Conservation (phyloP, 225 moss, liverwort and hornwort species). For the Bryoerythrophyllum caledonicum region DNA sequence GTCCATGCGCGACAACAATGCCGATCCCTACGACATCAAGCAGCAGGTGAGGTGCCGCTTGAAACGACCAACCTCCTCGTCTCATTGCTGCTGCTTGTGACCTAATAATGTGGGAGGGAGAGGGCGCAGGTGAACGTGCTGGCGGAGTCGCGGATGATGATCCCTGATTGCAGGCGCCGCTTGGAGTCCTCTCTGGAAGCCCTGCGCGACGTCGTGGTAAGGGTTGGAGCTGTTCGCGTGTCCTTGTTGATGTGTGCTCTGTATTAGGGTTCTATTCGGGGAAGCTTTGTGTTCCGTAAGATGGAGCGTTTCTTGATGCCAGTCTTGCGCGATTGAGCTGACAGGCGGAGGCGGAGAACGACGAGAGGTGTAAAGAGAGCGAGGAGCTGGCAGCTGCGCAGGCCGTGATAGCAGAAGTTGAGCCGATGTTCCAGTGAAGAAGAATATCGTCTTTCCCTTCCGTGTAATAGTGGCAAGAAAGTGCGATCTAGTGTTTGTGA, state of each 20-base stretch:
- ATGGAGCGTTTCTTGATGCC: background rate
- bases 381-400: constrained; percentile 16
- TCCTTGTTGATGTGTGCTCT: background rate
- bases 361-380: constrained; percentile 1
- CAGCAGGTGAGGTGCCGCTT: constrained; percentile 37
- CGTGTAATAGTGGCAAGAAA: too few species aligned
- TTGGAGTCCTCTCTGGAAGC: constrained; percentile 20
- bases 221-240: background rate
- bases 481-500: background rate
- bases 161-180: constrained; percentile 23
- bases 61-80: background rate
- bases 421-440: constrained; percentile 20
- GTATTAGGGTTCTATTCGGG: background rate
- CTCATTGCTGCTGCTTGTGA: background rate
- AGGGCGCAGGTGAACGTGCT: constrained; percentile 22
- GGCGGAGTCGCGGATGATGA: constrained; percentile 27
- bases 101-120: background rate
- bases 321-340: constrained; percentile 5
- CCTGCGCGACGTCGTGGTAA: constrained; percentile 16
- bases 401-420: constrained; percentile 14
- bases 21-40: constrained; percentile 57
- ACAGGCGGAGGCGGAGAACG: constrained; percentile 17
- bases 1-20: constrained; percentile 50
- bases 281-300: background rate
- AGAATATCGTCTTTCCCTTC: background rate